These are phyloP conservation scores for Emericellopsis atlantica DNA, from an alignment of 2,329 filamentous ascomycete species.

Conservation along the genomic window DNA sequence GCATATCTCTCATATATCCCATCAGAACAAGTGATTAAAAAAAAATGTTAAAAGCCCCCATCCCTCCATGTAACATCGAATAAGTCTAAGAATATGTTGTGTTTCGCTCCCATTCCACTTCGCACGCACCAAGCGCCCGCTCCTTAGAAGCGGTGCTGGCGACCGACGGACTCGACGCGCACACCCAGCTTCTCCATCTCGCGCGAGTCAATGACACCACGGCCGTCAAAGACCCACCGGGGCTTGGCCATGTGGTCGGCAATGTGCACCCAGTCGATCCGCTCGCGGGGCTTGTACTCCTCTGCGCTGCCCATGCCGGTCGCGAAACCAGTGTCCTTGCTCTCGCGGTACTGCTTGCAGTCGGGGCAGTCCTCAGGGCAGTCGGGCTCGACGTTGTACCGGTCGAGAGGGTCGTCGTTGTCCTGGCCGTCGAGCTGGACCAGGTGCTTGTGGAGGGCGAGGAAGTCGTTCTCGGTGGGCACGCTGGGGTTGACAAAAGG, in stretches of 20 bases:
- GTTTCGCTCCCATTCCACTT: neutral
- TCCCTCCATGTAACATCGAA: no score
- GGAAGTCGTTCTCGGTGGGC: conserved; percentile 30
- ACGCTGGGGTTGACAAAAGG: conserved; percentile 25
- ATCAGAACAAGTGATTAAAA: no score
- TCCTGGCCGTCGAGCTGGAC: conserved; percentile 16
- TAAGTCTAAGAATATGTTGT: neutral
- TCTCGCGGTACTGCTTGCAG: conserved; percentile 28
- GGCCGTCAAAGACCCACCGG: conserved; percentile 45
- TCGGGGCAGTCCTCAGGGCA: conserved; percentile 36
- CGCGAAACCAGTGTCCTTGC: conserved; percentile 22
- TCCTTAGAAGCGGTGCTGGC: conserved; percentile 26
- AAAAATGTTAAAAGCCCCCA: no score
- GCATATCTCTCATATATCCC: no score
- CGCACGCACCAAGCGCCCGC: neutral
- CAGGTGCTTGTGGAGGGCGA: conserved; percentile 33
- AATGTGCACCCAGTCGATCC: conserved; percentile 38
- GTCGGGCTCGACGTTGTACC: conserved; percentile 28
- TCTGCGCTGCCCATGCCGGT: conserved; percentile 29
- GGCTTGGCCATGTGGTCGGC: conserved; percentile 36
- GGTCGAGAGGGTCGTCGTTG: conserved; percentile 29
- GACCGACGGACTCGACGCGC: conserved; percentile 38
- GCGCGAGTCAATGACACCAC: conserved; percentile 34
- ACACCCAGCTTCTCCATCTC: conserved; percentile 37
- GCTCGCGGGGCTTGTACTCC: conserved; percentile 32